Conservation (phyloP, 176 grass and related monocot genomes). For the Elymus sibiricus region DNA sequence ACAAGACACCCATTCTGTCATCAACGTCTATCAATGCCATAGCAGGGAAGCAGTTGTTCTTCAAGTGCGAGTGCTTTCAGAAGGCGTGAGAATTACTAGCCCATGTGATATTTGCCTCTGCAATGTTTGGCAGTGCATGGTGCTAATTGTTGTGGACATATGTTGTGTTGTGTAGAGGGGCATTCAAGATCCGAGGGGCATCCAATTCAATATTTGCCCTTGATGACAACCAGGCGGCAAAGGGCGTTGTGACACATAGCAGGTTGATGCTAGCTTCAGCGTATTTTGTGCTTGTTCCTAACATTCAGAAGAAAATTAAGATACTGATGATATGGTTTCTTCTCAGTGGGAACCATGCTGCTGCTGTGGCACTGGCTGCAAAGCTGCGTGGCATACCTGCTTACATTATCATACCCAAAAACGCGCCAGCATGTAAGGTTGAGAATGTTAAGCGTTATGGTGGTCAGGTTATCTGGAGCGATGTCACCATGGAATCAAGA, state of each 20-base stretch:
- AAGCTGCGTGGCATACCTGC: constrained; percentile 85
- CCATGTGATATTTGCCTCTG: constrained; percentile 1
- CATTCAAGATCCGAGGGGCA: constrained; percentile 92
- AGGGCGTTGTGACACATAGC: constrained; percentile 94
- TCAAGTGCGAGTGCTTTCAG: constrained; percentile 98
- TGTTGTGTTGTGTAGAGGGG: constrained; percentile 48
- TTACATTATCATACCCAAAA: constrained; percentile 82
- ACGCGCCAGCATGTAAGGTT: constrained; percentile 85
- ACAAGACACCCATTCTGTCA: constrained; percentile 65
- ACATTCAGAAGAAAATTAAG: not conserved
- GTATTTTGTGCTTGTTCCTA: not conserved
- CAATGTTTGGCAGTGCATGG: not conserved
- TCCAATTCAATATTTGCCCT: constrained; percentile 94
- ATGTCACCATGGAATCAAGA: constrained; percentile 69
- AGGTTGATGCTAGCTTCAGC: constrained; percentile 44
- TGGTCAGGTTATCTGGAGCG: constrained; percentile 79
- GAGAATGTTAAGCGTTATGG: constrained; percentile 84
- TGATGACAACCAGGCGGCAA: constrained; percentile 56
- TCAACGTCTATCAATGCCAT: constrained; percentile 62
- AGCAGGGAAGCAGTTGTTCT: constrained; percentile 64
- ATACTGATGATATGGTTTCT: constrained; percentile 2
- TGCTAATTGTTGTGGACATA: not conserved
- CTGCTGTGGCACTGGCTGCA: constrained; percentile 82
- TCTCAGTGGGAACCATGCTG: constrained; percentile 88
- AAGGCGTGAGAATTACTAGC: constrained; percentile 60